Evolutionary conservation across 2,329 filamentous ascomycete species (phyloP).

Genomic region (Sphaerulina vaccinii): DNA sequence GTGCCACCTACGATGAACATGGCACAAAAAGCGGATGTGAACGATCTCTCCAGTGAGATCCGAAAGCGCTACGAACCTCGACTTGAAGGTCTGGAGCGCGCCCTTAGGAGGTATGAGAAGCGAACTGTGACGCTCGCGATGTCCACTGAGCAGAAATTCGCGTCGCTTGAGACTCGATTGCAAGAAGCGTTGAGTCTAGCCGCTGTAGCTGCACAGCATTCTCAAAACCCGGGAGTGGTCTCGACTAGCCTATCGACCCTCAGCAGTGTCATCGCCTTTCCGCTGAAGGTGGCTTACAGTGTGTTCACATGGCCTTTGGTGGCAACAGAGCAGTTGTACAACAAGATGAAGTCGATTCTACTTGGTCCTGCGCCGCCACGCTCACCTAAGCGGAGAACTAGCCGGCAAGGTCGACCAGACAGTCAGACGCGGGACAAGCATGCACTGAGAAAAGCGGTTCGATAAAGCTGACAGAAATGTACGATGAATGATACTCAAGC

Average conservation of each 20-base stretch:
- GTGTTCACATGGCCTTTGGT: conserved; percentile 23
- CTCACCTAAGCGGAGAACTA: conserved; percentile 5
- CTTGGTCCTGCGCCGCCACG: conserved; percentile 22
- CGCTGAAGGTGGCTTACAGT: conserved; percentile 25
- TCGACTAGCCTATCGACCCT: conserved; percentile 22
- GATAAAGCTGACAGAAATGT: not conserved
- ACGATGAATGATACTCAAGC: not conserved
- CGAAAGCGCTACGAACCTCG: conserved; percentile 71
- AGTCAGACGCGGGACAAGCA: conserved; percentile 11
- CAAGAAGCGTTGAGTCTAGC: conserved; percentile 79
- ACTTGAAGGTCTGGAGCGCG: conserved; percentile 82
- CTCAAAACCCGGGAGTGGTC: conserved; percentile 29
- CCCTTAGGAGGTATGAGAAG: conserved; percentile 89
- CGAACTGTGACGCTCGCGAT: conserved; percentile 72
- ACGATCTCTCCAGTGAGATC: conserved; percentile 51
- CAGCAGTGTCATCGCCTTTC: conserved; percentile 17
- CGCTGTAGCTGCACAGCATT: conserved; percentile 63
- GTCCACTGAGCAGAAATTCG: conserved; percentile 73
- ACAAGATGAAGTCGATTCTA: conserved; percentile 24
- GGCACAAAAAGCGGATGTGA: conserved; percentile 36
- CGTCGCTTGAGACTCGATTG: conserved; percentile 67
- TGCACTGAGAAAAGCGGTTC: not conserved
- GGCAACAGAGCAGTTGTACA: conserved; percentile 28
- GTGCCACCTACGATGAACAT: conserved; percentile 28
- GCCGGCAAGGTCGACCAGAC: conserved; percentile 5